Base-by-base conservation (phyloP, 176 grass and related monocot genomes). In the Themeda triandra region DNA sequence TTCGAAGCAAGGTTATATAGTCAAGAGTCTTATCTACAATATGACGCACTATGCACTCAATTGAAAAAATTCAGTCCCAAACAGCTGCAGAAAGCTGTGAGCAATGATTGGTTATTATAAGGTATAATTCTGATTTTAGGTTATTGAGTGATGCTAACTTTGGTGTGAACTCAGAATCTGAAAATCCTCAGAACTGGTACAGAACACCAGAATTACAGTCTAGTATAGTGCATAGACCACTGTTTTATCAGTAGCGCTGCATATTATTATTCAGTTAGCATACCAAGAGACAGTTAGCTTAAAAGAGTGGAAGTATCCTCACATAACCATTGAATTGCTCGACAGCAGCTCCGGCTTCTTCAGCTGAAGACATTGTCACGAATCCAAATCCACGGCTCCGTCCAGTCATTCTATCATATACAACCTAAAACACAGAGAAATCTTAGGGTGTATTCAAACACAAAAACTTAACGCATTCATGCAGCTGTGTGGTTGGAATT, bases 301-400 rank as follows among this genome's bases (percentile, higher is more conserved):
- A 60, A 67, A 51, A 51, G 67, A 76, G 65, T 19, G 42, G 23
- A 80, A 31, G 62, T 54, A 62, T 77, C 88, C 96, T 94, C 46
- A 96, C 96, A 73, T 83, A 94, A 48, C 96, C 93, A 74, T 99
- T 88, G 81, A 99, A 90, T 67, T 94, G 89, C 81, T 96, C 77
- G 17, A 84, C 90, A 36, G 96, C 96, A 2, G 81, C 76, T 65
- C 85, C 76, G 19, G 81, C 96, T 83, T 91, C 96, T 86, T 92
- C 77, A 46, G 83, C 53, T 30, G 89, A 86, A 77, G 90, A 90
- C 97, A 99, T 99, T 32, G 93, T 96, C 25, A 96, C 97, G 42
- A 99, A 99, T 45, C 88, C 96, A 86, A 96, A 99, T 42, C 97
- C 96, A 83, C 97, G 94, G 86, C 97, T 99, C 65, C 84, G 89